A percentile compares a stretch with the other conserved stretches of the same genome.
Conservation (phyloP, 2,329 filamentous ascomycete genomes). For the Fonsecaea nubica region DNA sequence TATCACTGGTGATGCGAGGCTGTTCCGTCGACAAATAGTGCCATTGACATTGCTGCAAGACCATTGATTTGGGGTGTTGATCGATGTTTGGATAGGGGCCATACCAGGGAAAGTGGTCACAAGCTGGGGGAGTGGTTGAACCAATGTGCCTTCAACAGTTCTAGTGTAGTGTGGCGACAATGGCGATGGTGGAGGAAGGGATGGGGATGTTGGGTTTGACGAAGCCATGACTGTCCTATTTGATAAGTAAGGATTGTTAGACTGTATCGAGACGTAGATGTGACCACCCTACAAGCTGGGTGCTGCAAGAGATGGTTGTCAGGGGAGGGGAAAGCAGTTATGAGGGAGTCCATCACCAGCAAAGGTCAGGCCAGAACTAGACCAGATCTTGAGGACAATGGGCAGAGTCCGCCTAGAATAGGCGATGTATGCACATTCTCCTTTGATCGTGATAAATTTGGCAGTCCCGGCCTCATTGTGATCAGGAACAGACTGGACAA, state of each 20-base stretch:
- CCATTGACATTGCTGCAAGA: slow-evolving; percentile 18
- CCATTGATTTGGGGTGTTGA: neutral
- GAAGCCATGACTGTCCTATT: slow-evolving; percentile 19
- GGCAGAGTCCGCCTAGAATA: slow-evolving; percentile 7
- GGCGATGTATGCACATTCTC: neutral
- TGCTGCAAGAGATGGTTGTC: neutral
- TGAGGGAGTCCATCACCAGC: slow-evolving; percentile 1
- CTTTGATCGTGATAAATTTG: slow-evolving; percentile 7
- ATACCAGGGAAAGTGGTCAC: slow-evolving; percentile 17
- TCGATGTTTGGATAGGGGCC: slow-evolving; percentile 14
- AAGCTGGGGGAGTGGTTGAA: slow-evolving; percentile 14
- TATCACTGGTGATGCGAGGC: slow-evolving; percentile 25
- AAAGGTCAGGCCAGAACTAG: slow-evolving; percentile 11
- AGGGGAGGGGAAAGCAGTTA: neutral
- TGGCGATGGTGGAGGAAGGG: slow-evolving; percentile 23
- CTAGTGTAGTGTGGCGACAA: slow-evolving; percentile 25
- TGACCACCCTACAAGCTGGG: neutral
- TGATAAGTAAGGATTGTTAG: neutral
- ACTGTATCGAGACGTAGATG: neutral
- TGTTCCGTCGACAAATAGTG: slow-evolving; percentile 29
- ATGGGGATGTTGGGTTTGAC: slow-evolving; percentile 27
- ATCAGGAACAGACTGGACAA: neutral
- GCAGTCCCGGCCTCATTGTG: slow-evolving; percentile 1
- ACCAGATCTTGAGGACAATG: slow-evolving; percentile 8
- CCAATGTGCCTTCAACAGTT: neutral